A percentile compares a stretch with the other conserved stretches of the same genome.
Evolutionary conservation across 768 basidiomycete genomes (phyloP).

Genomic region (Mycena chlorophos): DNA sequence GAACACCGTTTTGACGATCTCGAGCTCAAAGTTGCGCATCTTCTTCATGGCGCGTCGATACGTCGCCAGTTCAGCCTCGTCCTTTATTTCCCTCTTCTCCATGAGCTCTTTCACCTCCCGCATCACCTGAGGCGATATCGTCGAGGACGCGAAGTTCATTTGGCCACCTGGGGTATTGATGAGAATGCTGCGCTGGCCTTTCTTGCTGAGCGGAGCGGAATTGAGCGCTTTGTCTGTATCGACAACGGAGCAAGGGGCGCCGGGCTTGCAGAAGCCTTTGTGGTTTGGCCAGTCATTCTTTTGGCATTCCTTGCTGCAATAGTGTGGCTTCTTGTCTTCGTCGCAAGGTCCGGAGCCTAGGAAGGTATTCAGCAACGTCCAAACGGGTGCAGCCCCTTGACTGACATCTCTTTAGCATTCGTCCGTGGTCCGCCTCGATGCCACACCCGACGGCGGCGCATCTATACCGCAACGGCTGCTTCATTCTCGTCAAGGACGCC

Average conservation of each 20-base stretch:
- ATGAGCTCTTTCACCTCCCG: conserved; percentile 23
- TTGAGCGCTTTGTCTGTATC: conserved; percentile 9
- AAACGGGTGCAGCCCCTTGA: neutral
- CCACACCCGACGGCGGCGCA: conserved; percentile 9
- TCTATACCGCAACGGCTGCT: conserved; percentile 9
- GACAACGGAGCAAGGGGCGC: conserved; percentile 33
- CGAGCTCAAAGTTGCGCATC: too few relatives aligned
- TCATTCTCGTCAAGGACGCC: conserved; percentile 12
- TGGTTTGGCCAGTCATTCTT: conserved; percentile 36
- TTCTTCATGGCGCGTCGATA: too few relatives aligned
- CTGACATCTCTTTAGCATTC: conserved; percentile 8
- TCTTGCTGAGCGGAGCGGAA: conserved; percentile 5
- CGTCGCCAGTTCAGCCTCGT: too few relatives aligned
- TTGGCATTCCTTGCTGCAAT: conserved; percentile 20
- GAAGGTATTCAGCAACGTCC: neutral
- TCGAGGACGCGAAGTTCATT: conserved; percentile 29
- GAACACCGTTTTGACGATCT: too few relatives aligned
- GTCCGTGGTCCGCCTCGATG: conserved; percentile 12
- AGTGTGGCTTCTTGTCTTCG: conserved; percentile 20
- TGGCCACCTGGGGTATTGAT: conserved; percentile 31
- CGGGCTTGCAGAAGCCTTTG: conserved; percentile 36
- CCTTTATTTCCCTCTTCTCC: too few relatives aligned
- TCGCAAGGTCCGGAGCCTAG: conserved; percentile 18
- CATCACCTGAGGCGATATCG: conserved; percentile 29
- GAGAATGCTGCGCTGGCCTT: conserved; percentile 13